Conservation (phyloP, 2,329 filamentous ascomycete species). For the Lasiodiplodia hormozganensis region DNA sequence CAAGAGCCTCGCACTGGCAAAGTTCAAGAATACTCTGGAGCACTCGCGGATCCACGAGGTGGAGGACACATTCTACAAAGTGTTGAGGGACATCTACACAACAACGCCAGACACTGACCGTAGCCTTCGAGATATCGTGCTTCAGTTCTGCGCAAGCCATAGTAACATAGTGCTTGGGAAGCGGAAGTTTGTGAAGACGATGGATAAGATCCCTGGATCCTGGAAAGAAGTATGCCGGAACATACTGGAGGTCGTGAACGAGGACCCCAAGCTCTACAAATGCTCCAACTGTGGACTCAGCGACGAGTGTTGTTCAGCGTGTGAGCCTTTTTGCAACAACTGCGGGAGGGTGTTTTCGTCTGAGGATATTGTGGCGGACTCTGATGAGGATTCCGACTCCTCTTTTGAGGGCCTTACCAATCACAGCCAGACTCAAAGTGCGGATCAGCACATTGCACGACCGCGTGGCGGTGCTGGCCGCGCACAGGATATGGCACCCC, state of each 20-base stretch:
- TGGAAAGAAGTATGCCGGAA: background rate
- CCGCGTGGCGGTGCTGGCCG: background rate
- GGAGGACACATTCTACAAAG: background rate
- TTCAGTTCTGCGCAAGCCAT: background rate
- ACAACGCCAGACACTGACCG: background rate
- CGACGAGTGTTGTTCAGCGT: background rate
- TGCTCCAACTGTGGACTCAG: background rate
- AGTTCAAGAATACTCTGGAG: constrained; percentile 35
- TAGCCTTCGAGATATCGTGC: background rate
- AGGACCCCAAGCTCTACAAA: background rate
- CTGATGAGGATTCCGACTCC: background rate
- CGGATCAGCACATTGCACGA: background rate
- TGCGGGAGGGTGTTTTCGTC: background rate
- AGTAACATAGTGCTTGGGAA: background rate
- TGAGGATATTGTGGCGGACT: background rate
- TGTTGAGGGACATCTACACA: background rate
- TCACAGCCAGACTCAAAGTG: background rate
- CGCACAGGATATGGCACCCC: background rate
- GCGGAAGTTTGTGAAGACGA: background rate
- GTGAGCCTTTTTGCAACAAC: background rate
- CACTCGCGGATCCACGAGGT: background rate
- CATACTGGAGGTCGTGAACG: background rate
- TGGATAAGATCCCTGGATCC: background rate
- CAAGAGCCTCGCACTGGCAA: constrained; percentile 35
- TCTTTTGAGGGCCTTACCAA: background rate